Evolutionary conservation across 2,329 filamentous ascomycete genomes (phyloP).

Genomic region (Ophiostoma quercus): DNA sequence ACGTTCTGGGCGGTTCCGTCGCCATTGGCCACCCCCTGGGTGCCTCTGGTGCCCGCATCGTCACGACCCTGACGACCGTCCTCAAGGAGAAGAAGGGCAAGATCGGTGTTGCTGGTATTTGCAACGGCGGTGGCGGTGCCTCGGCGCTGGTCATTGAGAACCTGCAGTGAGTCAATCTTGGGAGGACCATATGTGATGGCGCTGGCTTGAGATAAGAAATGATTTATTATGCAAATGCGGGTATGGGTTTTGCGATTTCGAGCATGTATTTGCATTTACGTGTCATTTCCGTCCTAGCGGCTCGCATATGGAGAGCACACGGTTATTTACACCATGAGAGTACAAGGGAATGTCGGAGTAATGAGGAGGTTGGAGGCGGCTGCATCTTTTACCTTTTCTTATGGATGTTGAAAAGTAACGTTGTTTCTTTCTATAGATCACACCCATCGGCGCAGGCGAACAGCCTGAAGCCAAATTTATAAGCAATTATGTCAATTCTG

Average conservation of each 20-base stretch:
- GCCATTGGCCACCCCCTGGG: slow-evolving; percentile 94
- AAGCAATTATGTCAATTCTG: not conserved
- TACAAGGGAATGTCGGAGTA: slow-evolving; percentile 10
- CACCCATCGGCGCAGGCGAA: slow-evolving; percentile 17
- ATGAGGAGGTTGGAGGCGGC: slow-evolving; percentile 12
- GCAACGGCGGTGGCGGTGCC: slow-evolving; percentile 95
- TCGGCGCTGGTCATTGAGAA: slow-evolving; percentile 88
- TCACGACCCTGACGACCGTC: slow-evolving; percentile 82
- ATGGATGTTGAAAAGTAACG: slow-evolving; percentile 20
- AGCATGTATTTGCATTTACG: not conserved
- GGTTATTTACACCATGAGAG: not conserved
- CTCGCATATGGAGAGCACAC: not conserved
- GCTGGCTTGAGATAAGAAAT: not conserved
- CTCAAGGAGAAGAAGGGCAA: slow-evolving; percentile 86
- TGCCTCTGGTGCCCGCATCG: slow-evolving; percentile 87
- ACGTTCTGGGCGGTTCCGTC: slow-evolving; percentile 90
- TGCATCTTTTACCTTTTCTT: not conserved
- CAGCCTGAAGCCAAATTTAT: slow-evolving; percentile 16
- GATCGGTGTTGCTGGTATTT: slow-evolving; percentile 91
- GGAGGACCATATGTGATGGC: not conserved
- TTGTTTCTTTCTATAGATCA: slow-evolving; percentile 18
- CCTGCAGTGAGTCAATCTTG: slow-evolving; percentile 44
- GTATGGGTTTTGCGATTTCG: not conserved
- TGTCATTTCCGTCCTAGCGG: not conserved
- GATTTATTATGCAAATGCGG: not conserved